Evolutionary conservation across 805 yeast genomes (phyloP).

Genomic region (Kuraishia ogatae): DNA sequence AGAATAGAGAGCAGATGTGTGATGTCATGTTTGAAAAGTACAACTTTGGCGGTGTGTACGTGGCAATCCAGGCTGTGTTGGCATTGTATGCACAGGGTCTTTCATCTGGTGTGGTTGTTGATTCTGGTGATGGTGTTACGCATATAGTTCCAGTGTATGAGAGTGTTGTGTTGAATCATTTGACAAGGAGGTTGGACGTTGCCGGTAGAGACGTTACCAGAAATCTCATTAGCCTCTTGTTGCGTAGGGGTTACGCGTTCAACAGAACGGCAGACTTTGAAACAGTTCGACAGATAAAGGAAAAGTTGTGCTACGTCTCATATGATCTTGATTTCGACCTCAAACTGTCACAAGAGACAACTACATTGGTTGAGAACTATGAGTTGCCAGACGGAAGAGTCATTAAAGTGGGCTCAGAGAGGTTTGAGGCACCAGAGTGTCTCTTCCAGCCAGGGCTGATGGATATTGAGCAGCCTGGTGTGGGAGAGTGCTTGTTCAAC

Average conservation of each 20-base stretch:
- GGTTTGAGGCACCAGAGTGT: constrained; percentile 96
- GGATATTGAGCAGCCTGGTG: constrained; percentile 94
- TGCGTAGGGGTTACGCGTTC: constrained; percentile 96
- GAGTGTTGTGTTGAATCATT: constrained; percentile 90
- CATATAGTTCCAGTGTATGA: constrained; percentile 98
- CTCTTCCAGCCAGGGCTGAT: constrained; percentile 92
- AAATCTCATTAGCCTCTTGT: constrained; percentile 78
- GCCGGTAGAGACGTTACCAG: constrained; percentile 99
- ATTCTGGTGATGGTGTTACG: constrained; percentile 98
- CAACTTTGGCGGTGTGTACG: constrained; percentile 86
- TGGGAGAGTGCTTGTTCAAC: constrained; percentile 87
- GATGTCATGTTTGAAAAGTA: constrained; percentile 90
- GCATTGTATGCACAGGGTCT: constrained; percentile 96
- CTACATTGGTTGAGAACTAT: constrained; percentile 82
- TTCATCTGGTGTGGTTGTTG: constrained; percentile 95
- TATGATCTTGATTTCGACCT: constrained; percentile 89
- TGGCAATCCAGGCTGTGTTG: constrained; percentile 95
- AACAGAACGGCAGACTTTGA: constrained; percentile 98
- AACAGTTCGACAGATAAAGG: constrained; percentile 96
- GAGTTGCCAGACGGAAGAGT: constrained; percentile 96
- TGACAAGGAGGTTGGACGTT: constrained; percentile 86
- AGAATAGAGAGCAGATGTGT: constrained; percentile 86
- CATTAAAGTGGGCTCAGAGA: constrained; percentile 88
- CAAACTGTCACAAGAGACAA: constrained; percentile 86
- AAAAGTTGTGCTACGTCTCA: constrained; percentile 89